A percentile compares a stretch with the other conserved stretches of the same genome.
These are phyloP conservation scores for Phyllosticta citribraziliensis DNA, from an alignment of 2,329 filamentous ascomycete species.

Conservation along the genomic window DNA sequence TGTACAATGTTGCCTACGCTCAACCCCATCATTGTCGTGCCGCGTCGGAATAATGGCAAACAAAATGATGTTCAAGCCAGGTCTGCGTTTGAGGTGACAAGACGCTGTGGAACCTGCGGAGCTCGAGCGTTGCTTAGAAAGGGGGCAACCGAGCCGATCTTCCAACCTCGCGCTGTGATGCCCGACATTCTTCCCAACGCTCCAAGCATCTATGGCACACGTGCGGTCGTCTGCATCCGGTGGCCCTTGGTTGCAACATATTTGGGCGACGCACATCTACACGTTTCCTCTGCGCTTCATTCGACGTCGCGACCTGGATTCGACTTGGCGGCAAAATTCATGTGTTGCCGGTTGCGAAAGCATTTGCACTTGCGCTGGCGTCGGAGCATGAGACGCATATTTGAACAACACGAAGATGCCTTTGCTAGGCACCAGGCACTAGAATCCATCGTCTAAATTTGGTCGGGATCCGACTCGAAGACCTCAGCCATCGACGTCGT, in stretches of 20 bases:
- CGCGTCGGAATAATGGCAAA: not conserved
- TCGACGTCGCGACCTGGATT: not conserved
- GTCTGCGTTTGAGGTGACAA: not conserved
- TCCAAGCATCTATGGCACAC: not conserved
- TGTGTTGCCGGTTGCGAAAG: not conserved
- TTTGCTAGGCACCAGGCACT: not conserved
- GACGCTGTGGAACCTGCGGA: not conserved
- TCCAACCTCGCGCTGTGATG: not conserved
- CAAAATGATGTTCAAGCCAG: not conserved
- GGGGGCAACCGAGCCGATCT: not conserved
- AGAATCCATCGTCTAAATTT: not conserved
- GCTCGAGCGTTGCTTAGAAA: not conserved
- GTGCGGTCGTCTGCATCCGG: not conserved
- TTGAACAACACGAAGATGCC: not conserved
- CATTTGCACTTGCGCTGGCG: not conserved
- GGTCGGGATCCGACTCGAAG: not conserved
- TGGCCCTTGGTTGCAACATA: not conserved
- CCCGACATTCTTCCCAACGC: not conserved
- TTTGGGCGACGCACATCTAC: not conserved
- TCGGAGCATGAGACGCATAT: not conserved
- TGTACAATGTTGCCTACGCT: constrained; percentile 19
- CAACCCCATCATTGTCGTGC: constrained; percentile 1
- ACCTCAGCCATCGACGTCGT: not conserved
- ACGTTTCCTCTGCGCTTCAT: not conserved
- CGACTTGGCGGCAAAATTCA: not conserved